Base-by-base conservation (phyloP, 139 green algal genomes). In the Volvox africanus region DNA sequence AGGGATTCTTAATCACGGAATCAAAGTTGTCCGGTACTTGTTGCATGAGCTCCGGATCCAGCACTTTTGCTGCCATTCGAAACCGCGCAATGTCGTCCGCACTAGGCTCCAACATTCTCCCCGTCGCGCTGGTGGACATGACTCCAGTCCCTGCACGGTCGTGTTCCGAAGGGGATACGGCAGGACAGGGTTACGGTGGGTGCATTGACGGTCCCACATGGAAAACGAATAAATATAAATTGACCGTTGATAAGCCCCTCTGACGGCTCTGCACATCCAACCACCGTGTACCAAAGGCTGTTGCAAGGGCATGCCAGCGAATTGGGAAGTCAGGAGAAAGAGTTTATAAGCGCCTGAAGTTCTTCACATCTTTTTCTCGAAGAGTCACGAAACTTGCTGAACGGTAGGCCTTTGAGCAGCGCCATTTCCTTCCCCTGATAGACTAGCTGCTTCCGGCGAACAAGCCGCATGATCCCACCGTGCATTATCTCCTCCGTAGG, bases 41-140 rank as follows among this genome's bases (percentile, higher is more conserved):
- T 36, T 91, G 17, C 76, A 91, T 79, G 13, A 91, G 28, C 26
- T 91, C 87, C 9, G 87, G 76, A n/a, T 91, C 75, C 76, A 90
- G 73, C n/a, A 90, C 20, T 30, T 28, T 26, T 32, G 86, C 86
- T 28, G 86, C 86, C 18, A 19, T 36, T 2, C 44, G 69, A 22
- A 73, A 17, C 28, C 44, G 37, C 20, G 26, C 37, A 9, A 89
- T 6, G 0, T 82, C 69, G 37, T 71, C 37, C 0, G 28, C 12
- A 21, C 18, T 35, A 18, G 85, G 85, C 83, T 89, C 83, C 32
- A 1, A 18, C 12, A 37, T 12, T 0, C 11, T n/a, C 13, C n/a
- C 28, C 30, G n/a, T 37, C 19, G 35, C 77, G 5, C 35, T n/a
- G 5, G 77, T 21, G 32, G n/a, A 11, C 67, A 12, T 75, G 67